Percentiles rank a stretch among this genome's conserved stretches.
These are phyloP conservation scores for Arabidopsis thaliana DNA, from an alignment of 345 rosid genomes.

Conservation along the genomic window DNA sequence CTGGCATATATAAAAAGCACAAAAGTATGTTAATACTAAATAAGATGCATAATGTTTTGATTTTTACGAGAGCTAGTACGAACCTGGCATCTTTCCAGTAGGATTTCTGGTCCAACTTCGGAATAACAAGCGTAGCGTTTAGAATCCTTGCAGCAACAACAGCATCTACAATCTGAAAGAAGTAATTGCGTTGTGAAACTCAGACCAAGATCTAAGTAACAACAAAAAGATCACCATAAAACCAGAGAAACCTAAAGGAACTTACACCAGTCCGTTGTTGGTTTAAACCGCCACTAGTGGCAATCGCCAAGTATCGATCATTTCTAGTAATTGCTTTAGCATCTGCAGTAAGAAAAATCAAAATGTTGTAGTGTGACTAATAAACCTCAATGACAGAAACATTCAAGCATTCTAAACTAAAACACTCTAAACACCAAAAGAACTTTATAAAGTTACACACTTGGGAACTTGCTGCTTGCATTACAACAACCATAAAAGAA, in stretches of 20 bases:
- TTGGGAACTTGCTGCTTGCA: slow-evolving; percentile 65
- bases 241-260: slow-evolving; percentile 27
- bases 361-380: slow-evolving; percentile 7
- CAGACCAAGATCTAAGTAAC: slow-evolving; percentile 3
- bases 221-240: background rate
- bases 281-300: slow-evolving; percentile 93
- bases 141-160: slow-evolving; percentile 97
- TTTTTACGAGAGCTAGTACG: background rate
- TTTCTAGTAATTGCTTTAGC: slow-evolving; percentile 55
- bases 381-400: background rate
- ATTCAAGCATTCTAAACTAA: background rate
- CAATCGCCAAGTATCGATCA: slow-evolving; percentile 74
- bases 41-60: background rate
- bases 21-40: background rate
- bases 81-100: slow-evolving; percentile 99
- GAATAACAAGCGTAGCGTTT: slow-evolving; percentile 96
- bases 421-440: background rate
- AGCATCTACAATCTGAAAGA: slow-evolving; percentile 88
- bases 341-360: slow-evolving; percentile 52
- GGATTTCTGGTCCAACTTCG: slow-evolving; percentile 94
- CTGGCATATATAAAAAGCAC: slow-evolving; percentile 52
- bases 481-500: slow-evolving; percentile 73
- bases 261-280: slow-evolving; percentile 94
- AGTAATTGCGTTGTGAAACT: slow-evolving; percentile 1
- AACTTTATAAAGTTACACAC: slow-evolving; percentile 47